These are phyloP conservation scores for Diutina ranongensis DNA, from an alignment of 1,139 yeast species.

Conservation along the genomic window DNA sequence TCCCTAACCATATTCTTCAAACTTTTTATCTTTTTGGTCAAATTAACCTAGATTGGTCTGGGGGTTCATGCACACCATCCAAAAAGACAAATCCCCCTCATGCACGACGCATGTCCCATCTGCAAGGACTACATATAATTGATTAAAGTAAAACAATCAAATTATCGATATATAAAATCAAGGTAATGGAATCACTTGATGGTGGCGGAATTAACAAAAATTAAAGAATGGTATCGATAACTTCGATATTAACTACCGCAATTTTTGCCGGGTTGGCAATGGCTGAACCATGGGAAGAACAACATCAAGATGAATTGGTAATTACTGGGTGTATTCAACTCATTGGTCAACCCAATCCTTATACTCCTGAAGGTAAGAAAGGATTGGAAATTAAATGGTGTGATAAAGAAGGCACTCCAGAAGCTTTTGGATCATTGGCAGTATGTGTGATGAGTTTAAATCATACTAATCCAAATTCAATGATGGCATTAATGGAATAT, in stretches of 20 bases:
- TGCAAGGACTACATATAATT: too few species aligned
- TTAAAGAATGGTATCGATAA: not conserved
- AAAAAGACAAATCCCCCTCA: too few species aligned
- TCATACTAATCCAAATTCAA: not conserved
- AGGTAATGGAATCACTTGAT: too few species aligned
- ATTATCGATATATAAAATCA: too few species aligned
- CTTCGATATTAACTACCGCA: too few species aligned
- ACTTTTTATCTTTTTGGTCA: not conserved
- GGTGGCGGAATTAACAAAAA: too few species aligned
- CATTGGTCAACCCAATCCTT: constrained; percentile 1
- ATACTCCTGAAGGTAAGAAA: not conserved
- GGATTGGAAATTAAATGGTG: not conserved
- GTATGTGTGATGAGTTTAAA: not conserved
- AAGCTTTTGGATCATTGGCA: not conserved
- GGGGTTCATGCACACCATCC: too few species aligned
- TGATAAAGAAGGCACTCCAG: not conserved
- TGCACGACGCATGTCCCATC: too few species aligned
- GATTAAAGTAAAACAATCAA: too few species aligned
- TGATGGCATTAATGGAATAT: not conserved
- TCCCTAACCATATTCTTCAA: not conserved
- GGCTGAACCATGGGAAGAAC: not conserved
- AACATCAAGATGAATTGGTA: not conserved
- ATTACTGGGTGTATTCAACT: not conserved
- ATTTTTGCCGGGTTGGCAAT: not conserved
- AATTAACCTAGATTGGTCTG: not conserved